Conservation (phyloP, 768 basidiomycete species). For the Russula brevipes region DNA sequence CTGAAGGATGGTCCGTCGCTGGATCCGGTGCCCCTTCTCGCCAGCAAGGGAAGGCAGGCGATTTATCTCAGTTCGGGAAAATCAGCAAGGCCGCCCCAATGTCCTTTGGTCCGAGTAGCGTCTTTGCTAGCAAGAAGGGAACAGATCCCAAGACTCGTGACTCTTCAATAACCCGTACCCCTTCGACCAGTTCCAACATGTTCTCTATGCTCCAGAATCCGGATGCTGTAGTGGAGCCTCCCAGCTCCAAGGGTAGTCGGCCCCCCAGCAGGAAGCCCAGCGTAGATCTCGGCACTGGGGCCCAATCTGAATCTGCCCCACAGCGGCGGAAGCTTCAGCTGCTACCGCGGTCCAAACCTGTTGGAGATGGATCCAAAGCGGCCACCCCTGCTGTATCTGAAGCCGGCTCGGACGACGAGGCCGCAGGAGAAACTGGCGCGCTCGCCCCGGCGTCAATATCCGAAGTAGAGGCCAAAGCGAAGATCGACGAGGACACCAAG, state of each 20-base stretch:
- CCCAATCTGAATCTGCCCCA: conserved; percentile 42
- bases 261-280: conserved; percentile 48
- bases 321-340: conserved; percentile 72
- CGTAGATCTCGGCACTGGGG: conserved; percentile 44
- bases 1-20: conserved; percentile 76
- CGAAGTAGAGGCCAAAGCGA: conserved; percentile 62
- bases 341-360: conserved; percentile 69
- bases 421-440: conserved; percentile 30
- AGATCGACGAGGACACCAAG: conserved; percentile 75
- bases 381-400: conserved; percentile 46
- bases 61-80: conserved; percentile 85
- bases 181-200: conserved; percentile 71
- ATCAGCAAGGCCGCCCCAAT: conserved; percentile 62
- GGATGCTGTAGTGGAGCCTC: conserved; percentile 50
- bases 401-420: conserved; percentile 47
- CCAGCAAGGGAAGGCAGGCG: conserved; percentile 72
- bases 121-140: conserved; percentile 73
- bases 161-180: conserved; percentile 68
- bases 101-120: conserved; percentile 79
- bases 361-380: conserved; percentile 39
- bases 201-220: conserved; percentile 74
- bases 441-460: conserved; percentile 44
- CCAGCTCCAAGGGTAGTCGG: conserved; percentile 45
- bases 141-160: conserved; percentile 48
- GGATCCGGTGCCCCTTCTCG: conserved; percentile 34